Percentiles rank a stretch among this genome's conserved stretches.
Conservation (phyloP, 2,329 filamentous ascomycete genomes). For the Colletotrichum orbiculare region DNA sequence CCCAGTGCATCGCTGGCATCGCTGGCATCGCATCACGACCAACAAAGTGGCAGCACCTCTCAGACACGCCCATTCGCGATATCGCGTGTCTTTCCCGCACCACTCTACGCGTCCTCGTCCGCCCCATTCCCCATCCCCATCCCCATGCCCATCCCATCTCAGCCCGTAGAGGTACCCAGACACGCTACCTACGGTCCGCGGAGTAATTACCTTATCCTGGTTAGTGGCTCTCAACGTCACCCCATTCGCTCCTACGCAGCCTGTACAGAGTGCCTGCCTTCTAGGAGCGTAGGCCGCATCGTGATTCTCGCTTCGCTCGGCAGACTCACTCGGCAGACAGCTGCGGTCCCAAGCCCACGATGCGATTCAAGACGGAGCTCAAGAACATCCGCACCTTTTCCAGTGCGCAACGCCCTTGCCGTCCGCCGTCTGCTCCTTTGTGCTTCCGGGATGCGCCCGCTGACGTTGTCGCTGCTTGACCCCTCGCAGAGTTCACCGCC, state of each 20-base stretch:
- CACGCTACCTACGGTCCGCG: too few relatives aligned
- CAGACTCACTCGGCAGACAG: constrained; percentile 3
- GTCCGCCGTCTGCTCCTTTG: too few relatives aligned
- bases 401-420: constrained; percentile 54
- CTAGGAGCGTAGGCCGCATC: too few relatives aligned
- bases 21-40: neutral
- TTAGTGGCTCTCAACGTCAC: too few relatives aligned
- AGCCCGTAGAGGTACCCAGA: too few relatives aligned
- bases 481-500: constrained; percentile 67
- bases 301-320: too few relatives aligned
- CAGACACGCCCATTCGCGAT: too few relatives aligned
- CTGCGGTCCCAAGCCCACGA: constrained; percentile 45
- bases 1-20: neutral
- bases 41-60: neutral
- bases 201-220: too few relatives aligned
- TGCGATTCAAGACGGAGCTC: constrained; percentile 75
- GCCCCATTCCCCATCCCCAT: neutral
- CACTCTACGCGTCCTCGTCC: constrained; percentile 14
- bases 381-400: constrained; percentile 75
- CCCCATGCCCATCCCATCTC: neutral
- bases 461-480: constrained; percentile 2
- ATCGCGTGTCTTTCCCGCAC: constrained; percentile 6
- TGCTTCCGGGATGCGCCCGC: neutral
- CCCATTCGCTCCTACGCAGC: too few relatives aligned
- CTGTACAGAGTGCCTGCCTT: too few relatives aligned